Evolutionary conservation across 805 yeast species (phyloP), one percentile per base, ranked within the genome.

Genomic region (Cyberlindnera lachancei): DNA sequence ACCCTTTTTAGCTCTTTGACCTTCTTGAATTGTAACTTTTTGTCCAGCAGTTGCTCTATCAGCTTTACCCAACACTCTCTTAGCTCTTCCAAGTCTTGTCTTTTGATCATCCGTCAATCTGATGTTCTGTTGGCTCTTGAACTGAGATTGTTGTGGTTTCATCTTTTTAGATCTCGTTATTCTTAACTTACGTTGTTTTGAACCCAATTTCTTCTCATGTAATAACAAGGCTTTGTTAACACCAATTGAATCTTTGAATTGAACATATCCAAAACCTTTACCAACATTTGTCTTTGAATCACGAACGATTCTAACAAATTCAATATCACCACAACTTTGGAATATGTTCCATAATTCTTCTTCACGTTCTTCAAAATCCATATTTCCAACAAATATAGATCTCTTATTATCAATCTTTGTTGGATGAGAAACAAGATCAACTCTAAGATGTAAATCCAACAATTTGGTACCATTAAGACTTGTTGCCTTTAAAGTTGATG

Each of bases 201-300:
- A 59, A 21, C 63, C 59, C 43, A 74, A 55, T 37, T 76, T 73
- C 60, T 83, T 78, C 28, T 75, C 90, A 55, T 88, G 73, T 39
- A 85, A 61, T 37, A 86, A 59, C 33, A 92, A 58, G 1, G 96
- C 96, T 52, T 84, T 82, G 41, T 78, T 76, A 8, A 92, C 95
- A 25, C 78, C 66, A 34, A 79, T 59, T 33, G 73, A 58, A 48
- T 83, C 90, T 39, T 67, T 71, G 63, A 88, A 92, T 58, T 90
- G 97, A 22, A 92, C 87, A 54, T 88, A 84, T 6, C 95, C 98
- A 62, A 92, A 88, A 6, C 99, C 99, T 61, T 92, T 92, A 42
- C 98, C 99, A 37, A 90, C 66, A 49, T 92, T 90, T 15, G 96
- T 90, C 61, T 85, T 85, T 13, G 94, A 62, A 55, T 92, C 99